These are phyloP conservation scores for Magnaporthiopsis rhizophila DNA, from an alignment of 2,329 filamentous ascomycete genomes.

Conservation along the genomic window DNA sequence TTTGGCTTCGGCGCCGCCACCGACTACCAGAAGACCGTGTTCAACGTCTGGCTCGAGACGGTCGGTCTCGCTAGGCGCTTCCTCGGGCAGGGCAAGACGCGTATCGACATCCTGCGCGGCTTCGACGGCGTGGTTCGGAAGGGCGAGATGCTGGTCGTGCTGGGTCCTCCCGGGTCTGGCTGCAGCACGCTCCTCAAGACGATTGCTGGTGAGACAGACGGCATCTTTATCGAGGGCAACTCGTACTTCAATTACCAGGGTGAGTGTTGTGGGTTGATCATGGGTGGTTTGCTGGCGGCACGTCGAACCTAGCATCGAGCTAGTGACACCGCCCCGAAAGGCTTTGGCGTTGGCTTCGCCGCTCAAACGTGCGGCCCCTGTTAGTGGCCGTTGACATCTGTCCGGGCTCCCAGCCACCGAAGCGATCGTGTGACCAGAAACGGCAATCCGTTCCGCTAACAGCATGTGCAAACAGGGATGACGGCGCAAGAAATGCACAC, in stretches of 20 bases:
- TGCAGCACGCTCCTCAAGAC: slow-evolving; percentile 84
- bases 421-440: not conserved
- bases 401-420: not conserved
- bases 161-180: slow-evolving; percentile 64
- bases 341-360: not conserved
- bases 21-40: slow-evolving; percentile 63
- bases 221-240: slow-evolving; percentile 61
- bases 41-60: slow-evolving; percentile 49
- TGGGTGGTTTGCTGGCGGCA: not conserved
- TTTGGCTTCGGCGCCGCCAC: slow-evolving; percentile 59
- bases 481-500: slow-evolving; percentile 67
- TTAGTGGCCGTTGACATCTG: not conserved
- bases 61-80: slow-evolving; percentile 36
- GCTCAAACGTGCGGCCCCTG: too few relatives aligned
- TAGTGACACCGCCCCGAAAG: not conserved
- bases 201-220: slow-evolving; percentile 74
- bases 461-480: slow-evolving; percentile 36
- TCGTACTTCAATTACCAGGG: slow-evolving; percentile 80
- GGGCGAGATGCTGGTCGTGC: slow-evolving; percentile 69
- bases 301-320: not conserved
- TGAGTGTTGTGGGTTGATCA: not conserved
- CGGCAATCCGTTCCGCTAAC: not conserved
- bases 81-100: slow-evolving; percentile 43
- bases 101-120: slow-evolving; percentile 60
- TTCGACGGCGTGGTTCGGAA: slow-evolving; percentile 62